Conservation (phyloP, 2,329 filamentous ascomycete genomes). For the Fusarium euwallaceae region DNA sequence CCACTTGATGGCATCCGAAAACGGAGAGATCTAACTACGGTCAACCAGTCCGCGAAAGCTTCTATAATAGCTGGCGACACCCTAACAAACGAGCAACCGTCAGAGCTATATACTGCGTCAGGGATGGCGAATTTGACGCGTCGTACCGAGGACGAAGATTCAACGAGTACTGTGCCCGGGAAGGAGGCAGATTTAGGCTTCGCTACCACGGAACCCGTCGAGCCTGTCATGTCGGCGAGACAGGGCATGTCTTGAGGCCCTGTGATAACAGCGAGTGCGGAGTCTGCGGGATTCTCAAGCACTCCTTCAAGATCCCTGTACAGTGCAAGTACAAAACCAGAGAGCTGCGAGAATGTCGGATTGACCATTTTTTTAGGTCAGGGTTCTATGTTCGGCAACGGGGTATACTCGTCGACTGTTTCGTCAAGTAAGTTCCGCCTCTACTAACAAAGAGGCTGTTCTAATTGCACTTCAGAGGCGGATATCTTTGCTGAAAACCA, state of each 20-base stretch:
- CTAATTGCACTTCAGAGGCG: background rate
- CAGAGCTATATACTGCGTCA: background rate
- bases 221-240: background rate
- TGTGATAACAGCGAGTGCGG: background rate
- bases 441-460: background rate
- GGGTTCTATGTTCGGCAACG: conserved; percentile 11
- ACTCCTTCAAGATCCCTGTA: conserved; percentile 5
- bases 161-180: background rate
- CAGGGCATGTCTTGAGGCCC: background rate
- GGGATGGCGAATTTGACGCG: background rate
- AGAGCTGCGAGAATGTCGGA: background rate
- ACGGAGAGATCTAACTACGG: background rate
- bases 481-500: conserved; percentile 4
- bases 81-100: background rate
- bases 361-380: background rate
- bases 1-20: background rate
- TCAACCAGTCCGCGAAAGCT: background rate
- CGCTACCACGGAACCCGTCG: conserved; percentile 11
- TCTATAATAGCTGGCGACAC: background rate
- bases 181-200: background rate
- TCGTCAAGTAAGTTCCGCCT: conserved; percentile 3
- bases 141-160: background rate
- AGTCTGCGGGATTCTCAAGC: conserved; percentile 1
- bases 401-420: conserved; percentile 3
- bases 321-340: background rate